These are phyloP conservation scores for Fusarium liriodendri DNA, from an alignment of 2,329 filamentous ascomycete species.

Conservation along the genomic window DNA sequence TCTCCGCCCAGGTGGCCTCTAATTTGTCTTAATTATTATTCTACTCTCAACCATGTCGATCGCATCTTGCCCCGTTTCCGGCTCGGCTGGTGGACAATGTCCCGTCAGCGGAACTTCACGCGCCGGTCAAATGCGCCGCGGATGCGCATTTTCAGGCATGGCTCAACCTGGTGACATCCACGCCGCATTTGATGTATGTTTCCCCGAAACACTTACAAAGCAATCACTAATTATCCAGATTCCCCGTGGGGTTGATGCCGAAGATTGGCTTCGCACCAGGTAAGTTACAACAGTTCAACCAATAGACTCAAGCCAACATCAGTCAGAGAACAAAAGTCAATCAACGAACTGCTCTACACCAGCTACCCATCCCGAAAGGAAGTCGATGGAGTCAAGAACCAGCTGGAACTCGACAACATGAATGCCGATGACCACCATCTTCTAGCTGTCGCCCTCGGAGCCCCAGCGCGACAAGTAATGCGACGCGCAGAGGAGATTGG, in stretches of 20 bases:
- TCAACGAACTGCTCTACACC: slow-evolving; percentile 61
- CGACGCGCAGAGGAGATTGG: slow-evolving; percentile 65
- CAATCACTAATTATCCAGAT: slow-evolving; percentile 47
- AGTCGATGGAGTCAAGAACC: slow-evolving; percentile 49
- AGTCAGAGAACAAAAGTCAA: slow-evolving; percentile 55
- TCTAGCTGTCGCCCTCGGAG: slow-evolving; percentile 63
- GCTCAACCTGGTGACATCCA: slow-evolving; percentile 34
- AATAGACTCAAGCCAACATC: not conserved
- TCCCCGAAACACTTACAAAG: accelerated
- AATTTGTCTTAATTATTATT: not conserved
- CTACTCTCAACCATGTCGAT: slow-evolving; percentile 41
- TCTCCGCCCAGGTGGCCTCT: slow-evolving; percentile 29
- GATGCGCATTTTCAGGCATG: slow-evolving; percentile 31
- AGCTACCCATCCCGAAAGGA: slow-evolving; percentile 55
- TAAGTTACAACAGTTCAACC: not conserved
- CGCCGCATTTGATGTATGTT: slow-evolving; percentile 36
- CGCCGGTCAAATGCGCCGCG: slow-evolving; percentile 18
- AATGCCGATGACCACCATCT: slow-evolving; percentile 61
- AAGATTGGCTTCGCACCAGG: slow-evolving; percentile 58
- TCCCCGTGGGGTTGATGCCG: slow-evolving; percentile 56
- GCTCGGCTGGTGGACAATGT: slow-evolving; percentile 42
- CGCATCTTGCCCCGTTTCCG: slow-evolving; percentile 48
- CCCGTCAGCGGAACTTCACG: slow-evolving; percentile 19
- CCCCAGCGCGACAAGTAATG: slow-evolving; percentile 65
- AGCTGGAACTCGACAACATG: slow-evolving; percentile 59